Conservation (phyloP, 306 rosid genomes). For the Calophaca sinica region DNA sequence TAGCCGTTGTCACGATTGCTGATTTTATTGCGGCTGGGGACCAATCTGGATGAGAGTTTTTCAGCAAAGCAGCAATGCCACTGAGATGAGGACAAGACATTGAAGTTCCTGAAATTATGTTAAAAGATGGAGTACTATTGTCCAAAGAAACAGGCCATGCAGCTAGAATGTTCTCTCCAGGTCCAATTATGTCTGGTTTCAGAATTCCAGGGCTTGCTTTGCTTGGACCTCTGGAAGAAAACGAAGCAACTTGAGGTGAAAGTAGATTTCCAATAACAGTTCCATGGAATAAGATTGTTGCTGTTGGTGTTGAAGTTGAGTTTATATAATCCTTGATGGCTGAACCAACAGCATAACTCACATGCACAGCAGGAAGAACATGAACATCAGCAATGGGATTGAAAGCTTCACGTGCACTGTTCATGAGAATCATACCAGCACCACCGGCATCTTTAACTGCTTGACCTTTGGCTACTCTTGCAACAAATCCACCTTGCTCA, state of each 20-base stretch:
- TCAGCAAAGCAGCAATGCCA: slow-evolving; percentile 65
- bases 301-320: slow-evolving; percentile 47
- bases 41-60: slow-evolving; percentile 70
- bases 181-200: slow-evolving; percentile 70
- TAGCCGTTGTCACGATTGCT: slow-evolving; percentile 58
- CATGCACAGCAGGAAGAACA: slow-evolving; percentile 60
- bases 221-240: slow-evolving; percentile 73
- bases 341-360: slow-evolving; percentile 39
- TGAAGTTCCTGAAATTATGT: slow-evolving; percentile 60
- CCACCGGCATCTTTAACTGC: slow-evolving; percentile 59
- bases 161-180: slow-evolving; percentile 61
- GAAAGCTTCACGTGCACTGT: slow-evolving; percentile 19
- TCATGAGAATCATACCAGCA: slow-evolving; percentile 62
- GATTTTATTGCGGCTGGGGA: slow-evolving; percentile 71
- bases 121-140: slow-evolving; percentile 21
- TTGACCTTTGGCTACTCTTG: slow-evolving; percentile 44
- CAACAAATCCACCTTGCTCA: slow-evolving; percentile 41
- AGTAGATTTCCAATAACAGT: slow-evolving; percentile 49
- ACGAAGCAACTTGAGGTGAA: slow-evolving; percentile 55
- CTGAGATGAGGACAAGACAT: slow-evolving; percentile 69
- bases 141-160: slow-evolving; percentile 60
- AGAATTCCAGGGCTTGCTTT: slow-evolving; percentile 51
- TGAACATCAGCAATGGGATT: slow-evolving; percentile 46
- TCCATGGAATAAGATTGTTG: slow-evolving; percentile 53
- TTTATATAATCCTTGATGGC: slow-evolving; percentile 58